Percentiles rank a stretch among this genome's conserved stretches.
Evolutionary conservation across 2,329 filamentous ascomycete species (phyloP).

Genomic region (Fusarium poae): DNA sequence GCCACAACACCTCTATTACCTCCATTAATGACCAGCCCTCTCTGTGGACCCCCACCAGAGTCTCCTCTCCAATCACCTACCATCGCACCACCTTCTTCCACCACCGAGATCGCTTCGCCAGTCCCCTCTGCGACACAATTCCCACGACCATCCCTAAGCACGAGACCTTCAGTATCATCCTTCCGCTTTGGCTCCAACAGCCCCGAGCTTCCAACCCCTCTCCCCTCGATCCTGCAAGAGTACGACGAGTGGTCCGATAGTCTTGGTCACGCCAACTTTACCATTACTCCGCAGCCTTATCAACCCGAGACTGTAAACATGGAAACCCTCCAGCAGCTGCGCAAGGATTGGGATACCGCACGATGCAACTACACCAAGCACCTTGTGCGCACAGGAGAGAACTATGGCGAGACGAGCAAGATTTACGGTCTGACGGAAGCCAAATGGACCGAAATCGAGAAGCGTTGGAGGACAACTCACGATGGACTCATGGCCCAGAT

Average conservation of each 20-base stretch:
- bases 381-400: conserved; percentile 86
- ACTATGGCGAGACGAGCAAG: conserved; percentile 90
- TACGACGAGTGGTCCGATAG: conserved; percentile 86
- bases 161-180: conserved; percentile 81
- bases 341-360: conserved; percentile 85
- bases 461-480: conserved; percentile 78
- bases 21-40: conserved; percentile 76
- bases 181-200: conserved; percentile 75
- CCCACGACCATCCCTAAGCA: conserved; percentile 75
- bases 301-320: conserved; percentile 72
- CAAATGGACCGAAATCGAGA: conserved; percentile 88
- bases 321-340: conserved; percentile 70
- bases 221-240: conserved; percentile 75
- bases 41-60: conserved; percentile 69
- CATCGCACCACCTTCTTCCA: conserved; percentile 68
- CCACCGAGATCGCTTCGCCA: conserved; percentile 56
- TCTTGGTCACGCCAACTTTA: conserved; percentile 94
- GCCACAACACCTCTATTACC: conserved; percentile 88
- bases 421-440: conserved; percentile 87
- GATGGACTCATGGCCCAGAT: conserved; percentile 72
- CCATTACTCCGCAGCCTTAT: conserved; percentile 86
- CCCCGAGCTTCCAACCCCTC: conserved; percentile 66
- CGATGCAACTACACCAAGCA: conserved; percentile 91
- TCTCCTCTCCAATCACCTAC: conserved; percentile 91
- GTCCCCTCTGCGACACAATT: conserved; percentile 63